Percentiles rank a stretch among this genome's conserved stretches.
phyloP scores from a whole-genome alignment of 371 early-diverging fungal genomes.

The Actinomucor elegans region DNA sequence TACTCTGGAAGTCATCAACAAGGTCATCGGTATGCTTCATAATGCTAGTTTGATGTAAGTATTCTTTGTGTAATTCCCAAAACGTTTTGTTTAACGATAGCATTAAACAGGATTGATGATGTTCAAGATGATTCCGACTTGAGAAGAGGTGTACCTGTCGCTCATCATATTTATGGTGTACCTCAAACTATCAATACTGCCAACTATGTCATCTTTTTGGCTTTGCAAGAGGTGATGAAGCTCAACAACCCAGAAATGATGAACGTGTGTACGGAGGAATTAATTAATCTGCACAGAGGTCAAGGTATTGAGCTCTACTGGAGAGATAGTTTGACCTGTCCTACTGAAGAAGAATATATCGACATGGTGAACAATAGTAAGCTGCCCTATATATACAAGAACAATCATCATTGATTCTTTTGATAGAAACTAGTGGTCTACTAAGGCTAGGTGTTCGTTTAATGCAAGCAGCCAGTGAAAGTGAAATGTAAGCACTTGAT shows the following conservation, averaged over 20 bases:
- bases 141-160: conserved; percentile 91
- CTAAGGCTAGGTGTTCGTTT: conserved; percentile 88
- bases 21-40: conserved; percentile 93
- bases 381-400: conserved; percentile 39
- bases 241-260: conserved; percentile 72
- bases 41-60: conserved; percentile 87
- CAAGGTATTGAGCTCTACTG: conserved; percentile 93
- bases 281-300: conserved; percentile 89
- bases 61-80: background rate
- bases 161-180: conserved; percentile 93
- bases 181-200: conserved; percentile 94
- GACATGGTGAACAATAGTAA: conserved; percentile 91
- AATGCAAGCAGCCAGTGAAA: conserved; percentile 75
- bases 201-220: conserved; percentile 93
- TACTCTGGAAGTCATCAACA: conserved; percentile 68
- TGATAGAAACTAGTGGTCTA: conserved; percentile 91
- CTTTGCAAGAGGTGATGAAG: conserved; percentile 73
- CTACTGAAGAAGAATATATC: conserved; percentile 83
- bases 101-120: conserved; percentile 52
- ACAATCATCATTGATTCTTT: background rate
- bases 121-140: conserved; percentile 91
- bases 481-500: conserved; percentile 45
- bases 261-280: conserved; percentile 86
- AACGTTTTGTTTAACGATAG: background rate
- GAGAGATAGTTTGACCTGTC: conserved; percentile 74